Evolutionary conservation across 2,329 filamentous ascomycete species (phyloP), one percentile per base, ranked within the genome.

Genomic region (Epichloe amarillans): DNA sequence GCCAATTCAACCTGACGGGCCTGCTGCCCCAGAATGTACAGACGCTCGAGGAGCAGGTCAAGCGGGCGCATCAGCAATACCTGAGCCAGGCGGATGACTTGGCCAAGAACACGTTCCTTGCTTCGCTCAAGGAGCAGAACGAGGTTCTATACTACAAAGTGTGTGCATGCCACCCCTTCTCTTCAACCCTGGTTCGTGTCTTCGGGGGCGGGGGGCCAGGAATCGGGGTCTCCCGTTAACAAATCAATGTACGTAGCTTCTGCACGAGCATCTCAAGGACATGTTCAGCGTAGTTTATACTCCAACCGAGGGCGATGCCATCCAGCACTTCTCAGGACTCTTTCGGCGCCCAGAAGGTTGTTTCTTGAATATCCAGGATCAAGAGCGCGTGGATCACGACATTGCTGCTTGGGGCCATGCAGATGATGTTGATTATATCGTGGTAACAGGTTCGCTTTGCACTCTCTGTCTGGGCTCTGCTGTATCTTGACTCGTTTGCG

Each of bases 261-360:
- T 93, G 7, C 76, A 86, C 62, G 80, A 86, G 4, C 83, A 95
- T 59, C 68, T 95, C 19, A 82, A 86, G 55, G 88, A 95, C 62
- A 93, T 95, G 86, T 90, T 94, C 61, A 81, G 83, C 40, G 72
- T 95, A n/a, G 86, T 95, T 30, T 95, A 95, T 62, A 95, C 89
- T 0, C 89, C 89, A 0, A 95, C 89, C 0, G 88, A 95, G 67
- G 88, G 86, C 8, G 87, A 94, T 40, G 89, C 89, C 0, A 95
- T 95, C 47, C 80, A 87, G 57, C 86, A 90, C 55, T 95, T 87
- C 62, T 93, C 87, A 0, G 71, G 82, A 0, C 64, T 93, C 0
- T 95, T 95, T 60, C 72, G 89, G 11, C 73, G 79, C 17, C 86
- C 88, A 0, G 84, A 91, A 57, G 89, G 89, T 0, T 88, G 86